Evolutionary conservation across 371 early-diverging fungal species (phyloP), one percentile per base, ranked within the genome.

Genomic region (Entomophthora muscae): DNA sequence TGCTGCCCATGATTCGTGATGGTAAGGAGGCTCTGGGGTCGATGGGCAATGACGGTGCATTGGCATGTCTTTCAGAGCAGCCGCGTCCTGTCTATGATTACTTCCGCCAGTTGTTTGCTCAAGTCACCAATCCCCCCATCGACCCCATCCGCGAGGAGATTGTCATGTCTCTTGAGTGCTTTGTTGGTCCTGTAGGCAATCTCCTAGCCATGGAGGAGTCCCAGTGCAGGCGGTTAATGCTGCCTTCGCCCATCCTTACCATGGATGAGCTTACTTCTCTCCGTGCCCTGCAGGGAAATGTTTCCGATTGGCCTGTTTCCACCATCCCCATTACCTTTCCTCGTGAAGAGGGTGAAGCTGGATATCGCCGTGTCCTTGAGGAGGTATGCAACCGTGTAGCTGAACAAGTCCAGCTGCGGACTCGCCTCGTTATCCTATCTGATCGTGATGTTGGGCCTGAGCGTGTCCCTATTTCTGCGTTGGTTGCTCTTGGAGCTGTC

Each of bases 91-190:
- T 90, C 61, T 97, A 88, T 73, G 95, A 97, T 66, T 97, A 95
- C 78, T 93, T 97, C 76, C 84, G 94, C 32, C 89, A 97, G 75
- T 76, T 95, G 23, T 94, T 95, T 66, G 98, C 98, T 28, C 98
- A 97, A 73, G 98, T 95, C 56, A 93, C 94, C 60, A 93, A 96
- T 67, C 91, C 91, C 64, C 95, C 98, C 21, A 95, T 97, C 64
- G 98, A 97, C 76, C 95, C 98, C 31, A 95, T 97, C 70, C 92
- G 98, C 69, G 95, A 97, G 74, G 86, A 88, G 65, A 88, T 95
- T 66, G 93, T 95, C 76, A 97, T 95, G 96, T 89, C 90, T 21
- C 81, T 95, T 33, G 84, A 88, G 56, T 93, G 94, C 77, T 88
- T 89, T 71, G 81, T 97, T 24, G 98, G 98, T 32, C 91, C 95